Evolutionary conservation across 2,329 filamentous ascomycete species (phyloP).

Genomic region (Aspergillus ustus): DNA sequence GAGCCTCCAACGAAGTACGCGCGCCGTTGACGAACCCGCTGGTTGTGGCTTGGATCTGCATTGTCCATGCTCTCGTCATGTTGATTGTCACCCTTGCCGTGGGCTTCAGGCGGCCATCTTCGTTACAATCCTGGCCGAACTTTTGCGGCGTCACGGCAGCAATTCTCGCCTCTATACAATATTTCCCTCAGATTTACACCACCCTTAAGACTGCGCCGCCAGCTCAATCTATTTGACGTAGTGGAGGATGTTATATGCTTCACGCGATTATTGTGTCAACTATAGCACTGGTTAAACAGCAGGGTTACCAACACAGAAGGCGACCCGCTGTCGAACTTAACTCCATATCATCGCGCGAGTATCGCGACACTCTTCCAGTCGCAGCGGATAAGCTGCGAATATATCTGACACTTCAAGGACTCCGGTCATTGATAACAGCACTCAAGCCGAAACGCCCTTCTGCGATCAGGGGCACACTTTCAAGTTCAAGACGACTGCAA

Average conservation of each 20-base stretch:
- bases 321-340: neutral
- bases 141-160: slow-evolving; percentile 80
- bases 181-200: slow-evolving; percentile 92
- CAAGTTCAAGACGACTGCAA: neutral
- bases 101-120: slow-evolving; percentile 63
- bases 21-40: neutral
- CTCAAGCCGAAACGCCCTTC: slow-evolving; percentile 2
- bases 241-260: neutral
- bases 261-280: neutral
- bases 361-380: neutral
- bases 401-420: neutral
- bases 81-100: slow-evolving; percentile 69
- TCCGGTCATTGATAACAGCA: neutral
- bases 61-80: slow-evolving; percentile 75
- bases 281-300: neutral
- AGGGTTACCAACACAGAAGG: neutral
- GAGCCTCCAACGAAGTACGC: neutral
- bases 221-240: neutral
- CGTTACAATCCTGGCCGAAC: slow-evolving; percentile 81
- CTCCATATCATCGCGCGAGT: neutral
- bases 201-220: slow-evolving; percentile 77
- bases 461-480: neutral
- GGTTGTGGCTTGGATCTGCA: slow-evolving; percentile 72
- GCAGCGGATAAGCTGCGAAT: neutral
- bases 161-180: slow-evolving; percentile 81